phyloP scores from a whole-genome alignment of 345 rosid species.

The Citrus hindsii region DNA sequence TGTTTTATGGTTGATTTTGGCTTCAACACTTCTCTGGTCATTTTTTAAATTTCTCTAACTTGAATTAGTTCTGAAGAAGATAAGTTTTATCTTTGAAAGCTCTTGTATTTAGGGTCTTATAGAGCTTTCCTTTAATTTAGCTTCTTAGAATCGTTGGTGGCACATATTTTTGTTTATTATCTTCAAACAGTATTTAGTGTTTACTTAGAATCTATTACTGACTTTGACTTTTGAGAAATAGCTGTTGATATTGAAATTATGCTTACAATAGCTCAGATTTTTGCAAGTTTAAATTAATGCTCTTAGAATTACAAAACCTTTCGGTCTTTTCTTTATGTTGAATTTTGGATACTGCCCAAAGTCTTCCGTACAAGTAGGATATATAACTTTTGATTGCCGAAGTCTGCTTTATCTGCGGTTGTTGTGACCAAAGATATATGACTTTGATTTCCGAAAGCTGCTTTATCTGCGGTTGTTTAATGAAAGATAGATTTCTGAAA shows the following conservation, averaged over 20 bases:
- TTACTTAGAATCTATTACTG: neutral
- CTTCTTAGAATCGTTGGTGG: neutral
- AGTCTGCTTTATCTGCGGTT: neutral
- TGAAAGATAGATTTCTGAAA: neutral
- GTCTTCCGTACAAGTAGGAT: neutral
- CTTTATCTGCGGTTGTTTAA: neutral
- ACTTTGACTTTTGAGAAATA: neutral
- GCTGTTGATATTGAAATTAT: neutral
- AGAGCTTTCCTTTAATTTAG: neutral
- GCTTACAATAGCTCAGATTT: neutral
- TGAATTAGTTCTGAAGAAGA: neutral
- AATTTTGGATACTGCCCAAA: neutral
- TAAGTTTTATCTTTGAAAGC: neutral
- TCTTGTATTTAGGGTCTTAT: neutral
- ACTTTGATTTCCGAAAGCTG: neutral
- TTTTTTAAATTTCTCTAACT: neutral
- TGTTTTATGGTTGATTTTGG: neutral
- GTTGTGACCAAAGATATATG: neutral
- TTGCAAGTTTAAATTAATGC: neutral
- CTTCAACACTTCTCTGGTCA: neutral
- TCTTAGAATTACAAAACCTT: neutral
- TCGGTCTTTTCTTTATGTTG: neutral
- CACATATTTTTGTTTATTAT: neutral
- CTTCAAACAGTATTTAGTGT: neutral
- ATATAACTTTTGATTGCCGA: neutral